Conservation (phyloP, 2,329 filamentous ascomycete species). For the Nemania abortiva region DNA sequence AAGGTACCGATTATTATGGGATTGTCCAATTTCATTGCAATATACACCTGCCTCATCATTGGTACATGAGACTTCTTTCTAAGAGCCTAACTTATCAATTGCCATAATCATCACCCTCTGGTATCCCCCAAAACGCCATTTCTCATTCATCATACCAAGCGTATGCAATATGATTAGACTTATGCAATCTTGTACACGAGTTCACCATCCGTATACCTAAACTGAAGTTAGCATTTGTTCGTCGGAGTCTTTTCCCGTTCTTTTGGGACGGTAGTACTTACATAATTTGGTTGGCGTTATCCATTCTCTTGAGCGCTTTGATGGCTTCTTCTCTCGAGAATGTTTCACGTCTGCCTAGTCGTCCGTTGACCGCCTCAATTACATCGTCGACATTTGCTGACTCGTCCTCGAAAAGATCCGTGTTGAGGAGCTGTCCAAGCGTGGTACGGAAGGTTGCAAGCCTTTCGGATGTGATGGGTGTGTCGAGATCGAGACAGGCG, state of each 20-base stretch:
- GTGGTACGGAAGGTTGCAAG: slow-evolving; percentile 81
- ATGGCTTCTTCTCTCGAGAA: slow-evolving; percentile 81
- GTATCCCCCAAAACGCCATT: slow-evolving; percentile 34
- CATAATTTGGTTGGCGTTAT: slow-evolving; percentile 91
- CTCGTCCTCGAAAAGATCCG: slow-evolving; percentile 88
- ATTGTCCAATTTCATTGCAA: slow-evolving; percentile 12
- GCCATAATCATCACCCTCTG: slow-evolving; percentile 18
- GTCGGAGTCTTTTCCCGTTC: background rate
- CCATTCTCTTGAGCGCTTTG: slow-evolving; percentile 82
- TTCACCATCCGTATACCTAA: slow-evolving; percentile 53
- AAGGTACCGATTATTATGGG: background rate
- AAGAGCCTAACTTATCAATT: slow-evolving; percentile 13
- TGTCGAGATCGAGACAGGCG: slow-evolving; percentile 55
- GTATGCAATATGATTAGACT: slow-evolving; percentile 15
- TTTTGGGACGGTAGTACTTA: slow-evolving; percentile 62
- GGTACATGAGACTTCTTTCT: background rate
- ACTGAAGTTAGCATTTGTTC: slow-evolving; percentile 39
- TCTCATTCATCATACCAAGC: slow-evolving; percentile 27
- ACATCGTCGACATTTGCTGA: slow-evolving; percentile 80
- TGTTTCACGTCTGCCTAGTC: slow-evolving; percentile 66
- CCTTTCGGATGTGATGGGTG: slow-evolving; percentile 70
- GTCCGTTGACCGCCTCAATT: slow-evolving; percentile 81
- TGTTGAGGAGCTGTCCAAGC: slow-evolving; percentile 85
- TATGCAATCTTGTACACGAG: slow-evolving; percentile 51
- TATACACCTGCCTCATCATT: slow-evolving; percentile 10